Evolutionary conservation across 106 monocot genomes (phyloP), one percentile per base, ranked within the genome.

Genomic region (Acanthochlamys bracteata): DNA sequence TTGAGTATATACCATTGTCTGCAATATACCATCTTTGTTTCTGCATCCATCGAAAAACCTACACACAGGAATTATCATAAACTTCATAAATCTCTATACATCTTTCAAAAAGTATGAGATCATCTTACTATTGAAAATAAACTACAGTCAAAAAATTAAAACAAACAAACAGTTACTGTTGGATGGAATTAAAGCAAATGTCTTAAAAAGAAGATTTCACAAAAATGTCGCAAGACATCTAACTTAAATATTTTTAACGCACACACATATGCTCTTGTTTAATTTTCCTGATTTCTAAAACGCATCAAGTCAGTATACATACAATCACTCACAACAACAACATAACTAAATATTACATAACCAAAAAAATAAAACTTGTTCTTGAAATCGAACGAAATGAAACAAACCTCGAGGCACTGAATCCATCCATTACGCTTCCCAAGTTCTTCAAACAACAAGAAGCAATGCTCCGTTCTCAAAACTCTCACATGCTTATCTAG

Each of bases 11-110:
- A 55, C 96, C 96, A 53, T 96, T 96, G 64, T 98, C 96, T 66
- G 91, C 85, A 58, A 98, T 68, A 70, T 98, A 98, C 96, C 96
- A 98, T 10, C 96, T 68, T 41, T 98, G 96, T 64, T 78, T 91
- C 41, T 98, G 96, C 96, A 98, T 98, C 91, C 91, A 98, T 77
- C 91, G 82, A 80, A 98, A 91, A 24, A 98, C 83, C 96, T 98
- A 65, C 59, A 39, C 42, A 39, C 54, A 55, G 8, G 39, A 19
- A 53, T 12, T 4, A 55, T n/a, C 39, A 41, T 19, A 14, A 33
- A 27, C 10, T 16, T 59, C 12, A 24, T 25, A 26, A 2, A 45
- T 25, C 11, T 65, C 10, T 25, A 8, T 7, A 42, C n/a, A 55
- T 52, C 8, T 21, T 47, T 17, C 58, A 4, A 57, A 24, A 57